These are phyloP conservation scores for Candida ortonii DNA, from an alignment of 805 yeast genomes.

Conservation along the genomic window DNA sequence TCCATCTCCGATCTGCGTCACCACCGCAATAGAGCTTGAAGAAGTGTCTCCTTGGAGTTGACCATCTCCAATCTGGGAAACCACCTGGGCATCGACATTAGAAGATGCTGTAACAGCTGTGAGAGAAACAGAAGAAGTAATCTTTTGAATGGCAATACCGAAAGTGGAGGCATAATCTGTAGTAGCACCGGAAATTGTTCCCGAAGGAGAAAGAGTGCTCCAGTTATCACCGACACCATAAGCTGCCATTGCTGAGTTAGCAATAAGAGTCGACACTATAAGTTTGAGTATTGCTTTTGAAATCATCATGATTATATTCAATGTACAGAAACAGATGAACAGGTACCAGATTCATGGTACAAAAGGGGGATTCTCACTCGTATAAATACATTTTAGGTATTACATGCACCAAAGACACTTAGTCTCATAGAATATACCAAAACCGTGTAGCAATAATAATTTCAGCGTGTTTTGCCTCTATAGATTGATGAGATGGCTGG, in stretches of 20 bases:
- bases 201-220: conserved; percentile 66
- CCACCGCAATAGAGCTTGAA: conserved; percentile 34
- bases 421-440: too few relatives aligned
- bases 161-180: conserved; percentile 55
- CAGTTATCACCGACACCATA: conserved; percentile 58
- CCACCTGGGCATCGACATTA: conserved; percentile 32
- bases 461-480: too few relatives aligned
- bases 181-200: conserved; percentile 49
- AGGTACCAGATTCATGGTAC: too few relatives aligned
- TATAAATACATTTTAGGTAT: too few relatives aligned
- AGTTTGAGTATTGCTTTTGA: neutral
- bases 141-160: conserved; percentile 65
- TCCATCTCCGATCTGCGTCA: conserved; percentile 50
- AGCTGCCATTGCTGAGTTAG: conserved; percentile 27
- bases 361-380: too few relatives aligned
- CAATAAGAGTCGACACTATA: neutral
- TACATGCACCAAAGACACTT: too few relatives aligned
- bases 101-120: conserved; percentile 19
- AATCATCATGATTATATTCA: conserved; percentile 1
- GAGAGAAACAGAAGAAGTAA: conserved; percentile 36
- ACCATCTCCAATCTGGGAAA: conserved; percentile 46
- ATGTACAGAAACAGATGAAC: too few relatives aligned
- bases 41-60: conserved; percentile 42
- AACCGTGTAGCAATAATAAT: too few relatives aligned
- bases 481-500: too few relatives aligned